Evolutionary conservation across 2,329 filamentous ascomycete species (phyloP), one percentile per base, ranked within the genome.

Genomic region (Coniosporium uncinatum): DNA sequence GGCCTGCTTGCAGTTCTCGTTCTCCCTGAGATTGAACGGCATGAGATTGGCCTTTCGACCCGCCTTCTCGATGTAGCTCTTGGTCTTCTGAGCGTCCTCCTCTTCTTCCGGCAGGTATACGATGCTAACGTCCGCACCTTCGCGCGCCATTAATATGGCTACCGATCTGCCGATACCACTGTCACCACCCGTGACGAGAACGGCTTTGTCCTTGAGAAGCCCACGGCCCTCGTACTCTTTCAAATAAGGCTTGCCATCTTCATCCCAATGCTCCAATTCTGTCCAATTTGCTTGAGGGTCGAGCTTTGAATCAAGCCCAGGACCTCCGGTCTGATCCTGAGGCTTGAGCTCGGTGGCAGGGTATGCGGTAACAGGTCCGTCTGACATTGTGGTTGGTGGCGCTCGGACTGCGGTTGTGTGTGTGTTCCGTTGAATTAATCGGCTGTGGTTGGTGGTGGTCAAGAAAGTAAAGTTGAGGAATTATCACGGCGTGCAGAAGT

Each of bases 71-170:
- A 81, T 70, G 48, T 70, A 52, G 24, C 60, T 59, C 49, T 75
- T 72, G 2, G 75, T 79, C 5, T 69, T 65, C 39, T 78, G 58
- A 1, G 77, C 77, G 42, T 80, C 77, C 17, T 64, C 53, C 46
- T 79, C 61, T 57, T 81, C 77, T 21, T 75, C 69, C 3, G 71
- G 71, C 2, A 78, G 64, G 47, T 78, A 75, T 14, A 71, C 67
- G 43, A 79, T 77, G 19, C 65, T 72, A 36, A 78, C 61, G 46
- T 79, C 70, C 14, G 76, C 73, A 2, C 77, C 76, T 51, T 81
- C 76, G 6, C 73, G 65, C 0, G 77, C 76, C 57, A 77, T 76
- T 2, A 79, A 57, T 1, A 78, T 63, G 0, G 75, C 75, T 2
- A 76, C 66, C 1, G 73, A 62, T 8, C 75, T 68, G 16, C 75